Base-by-base conservation (phyloP, 805 yeast species). In the Lachancea dasiensis region DNA sequence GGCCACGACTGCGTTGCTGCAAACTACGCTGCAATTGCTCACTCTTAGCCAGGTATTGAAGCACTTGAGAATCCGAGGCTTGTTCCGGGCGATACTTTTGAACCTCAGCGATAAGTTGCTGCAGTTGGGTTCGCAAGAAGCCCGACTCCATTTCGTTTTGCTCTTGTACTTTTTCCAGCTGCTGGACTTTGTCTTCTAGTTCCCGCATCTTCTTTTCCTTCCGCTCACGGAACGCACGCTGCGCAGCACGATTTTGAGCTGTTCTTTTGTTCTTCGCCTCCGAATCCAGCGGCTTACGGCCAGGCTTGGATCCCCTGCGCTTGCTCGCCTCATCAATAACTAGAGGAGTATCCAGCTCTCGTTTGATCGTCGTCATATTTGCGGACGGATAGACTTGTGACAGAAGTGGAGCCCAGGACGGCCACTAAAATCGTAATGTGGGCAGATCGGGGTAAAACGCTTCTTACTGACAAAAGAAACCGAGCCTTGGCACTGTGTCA, bases 201-300 rank as follows among this genome's bases (percentile, higher is more conserved):
- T 86, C 95, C 54, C 77, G 75, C 79, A 92, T 74, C 54, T 84
- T 86, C 35, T 71, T 72, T 60, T 90, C 97, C 60, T 90, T 90
- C 44, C 97, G 75, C 63, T 92, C 97, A 40, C 97, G 70, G 63
- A 86, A 90, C 5, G 97, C 97, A 39, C 97, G 70, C 63, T 92
- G 98, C n/a, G 97, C 97, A 3, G 97, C 97, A 52, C 97, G 73
- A 61, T 92, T 90, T 64, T 92, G 97, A 2, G 97, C 97, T 11
- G 95, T 86, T 50, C 98, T 71, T 68, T 86, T 90, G 52, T 77
- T 79, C 56, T 82, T 86, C 6, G 94, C 89, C 49, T 86, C 95
- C 14, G 75, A 72, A 6, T 81, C 72, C 36, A 82, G 66, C 0
- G 86, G 89, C 65, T 85, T 87, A 42, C 95, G 72, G 2, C 95